Base-by-base conservation (phyloP, 495 filamentous ascomycete genomes). In the Chaetomium cochliodes region DNA sequence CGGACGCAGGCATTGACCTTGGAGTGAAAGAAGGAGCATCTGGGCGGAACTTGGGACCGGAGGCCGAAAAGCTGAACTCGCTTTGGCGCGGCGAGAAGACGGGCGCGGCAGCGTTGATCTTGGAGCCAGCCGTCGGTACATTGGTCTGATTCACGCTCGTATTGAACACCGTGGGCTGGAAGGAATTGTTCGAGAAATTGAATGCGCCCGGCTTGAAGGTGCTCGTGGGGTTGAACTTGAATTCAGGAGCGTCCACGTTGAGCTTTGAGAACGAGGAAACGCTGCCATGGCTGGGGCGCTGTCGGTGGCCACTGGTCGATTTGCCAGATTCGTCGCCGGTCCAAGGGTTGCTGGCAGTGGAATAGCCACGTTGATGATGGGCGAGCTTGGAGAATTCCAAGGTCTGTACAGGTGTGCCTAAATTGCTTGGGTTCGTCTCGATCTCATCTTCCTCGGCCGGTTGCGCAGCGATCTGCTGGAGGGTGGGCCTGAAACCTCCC, bases 231-330 rank as follows among this genome's bases (percentile, higher is more conserved):
- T 87, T 91, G 74, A 97, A 97, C 69, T 87, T 91, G 75, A 97
- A 97, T 69, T 93, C 92, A 56, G 90, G 88, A 0, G 94, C 93
- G 60, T 86, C 87, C 46, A 92, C 91, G 66, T 98, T 97, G 53
- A 97, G 79, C 63, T 86, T 91, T 0, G 91, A 92, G 22, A 85
- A 78, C 3, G 89, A 92, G 30, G 86, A 76, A 72, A 87, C 88
- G 62, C 87, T 85, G 44, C 76, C 80, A 70, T 90, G 88, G 65
- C 78, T 82, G 52, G 68, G 65, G 56, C 65, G 79, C 28, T 74
- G 69, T 26, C 61, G 59, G 20, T 63, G 63, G 28, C 57, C 54
- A 2, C 69, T 63, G 8, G 60, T 69, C 33, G 70, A 56, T 49
- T 77, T 77, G 63, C 75, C 78, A 9, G 76, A 71, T 39, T 80